Evolutionary conservation across 257 asterid species (phyloP), one percentile per base, ranked within the genome.

Genomic region (Nicotiana otophora): DNA sequence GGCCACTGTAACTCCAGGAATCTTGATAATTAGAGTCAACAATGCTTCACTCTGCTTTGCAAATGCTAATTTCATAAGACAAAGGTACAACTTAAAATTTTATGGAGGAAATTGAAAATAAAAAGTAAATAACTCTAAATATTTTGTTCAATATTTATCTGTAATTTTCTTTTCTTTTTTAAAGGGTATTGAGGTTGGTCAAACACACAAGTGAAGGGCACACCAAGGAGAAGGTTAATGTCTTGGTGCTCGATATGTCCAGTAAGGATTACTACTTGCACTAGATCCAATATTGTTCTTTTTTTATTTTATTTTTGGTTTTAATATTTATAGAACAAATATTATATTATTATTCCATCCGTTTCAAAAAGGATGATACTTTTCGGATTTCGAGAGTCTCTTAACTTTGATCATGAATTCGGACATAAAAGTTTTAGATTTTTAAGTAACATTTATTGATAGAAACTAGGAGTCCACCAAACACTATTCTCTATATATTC

Each of bases 21-120:
- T 92, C 66, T 83, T 87, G 30, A 80, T 90, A 0, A 72, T 91
- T 51, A 92, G 92, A 33, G 83, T 93, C 23, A 90, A 89, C 83
- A 90, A 94, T 15, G 88, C 86, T 4, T 90, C 96, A 1, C 83
- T 93, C 2, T 92, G 97, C 84, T 93, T 93, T 70, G 98, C 97
- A 39, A 93, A 93, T 84, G 94, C 97, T 54, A 91, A 84, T 89
- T 92, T 89, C 89, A 91, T 90, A 11, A 85, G 89, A 87, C 89
- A 88, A 90, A 91, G 94, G 98, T 93, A 91, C 1, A 42, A 0
- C 46, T 7, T 70, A 1, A 1, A 60, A 61, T 16, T 48, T 36
- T 23, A 46, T 19, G 14, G 1, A 60, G 72, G 26, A 60, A 61
- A 61, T 4, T 78, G 33, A 23, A 30, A 31, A 58, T 11, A 3